Evolutionary conservation across 208 protist genomes (phyloP).

Genomic region (Acanthamoeba sp.): DNA sequence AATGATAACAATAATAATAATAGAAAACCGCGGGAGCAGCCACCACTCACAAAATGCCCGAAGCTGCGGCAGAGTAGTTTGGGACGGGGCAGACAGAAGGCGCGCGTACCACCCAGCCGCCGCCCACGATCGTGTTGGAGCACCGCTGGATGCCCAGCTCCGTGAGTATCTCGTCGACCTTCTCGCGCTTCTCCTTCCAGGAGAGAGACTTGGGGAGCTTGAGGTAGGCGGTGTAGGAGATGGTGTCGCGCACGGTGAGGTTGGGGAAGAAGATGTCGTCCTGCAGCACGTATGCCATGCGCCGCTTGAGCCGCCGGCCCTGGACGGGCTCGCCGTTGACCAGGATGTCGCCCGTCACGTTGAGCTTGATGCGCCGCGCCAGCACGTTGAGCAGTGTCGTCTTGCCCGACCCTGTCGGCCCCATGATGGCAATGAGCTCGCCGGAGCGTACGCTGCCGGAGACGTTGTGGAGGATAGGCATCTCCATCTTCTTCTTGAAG

Average conservation of each 20-base stretch:
- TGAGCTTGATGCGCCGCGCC: constrained; percentile 64
- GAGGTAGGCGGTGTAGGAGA: constrained; percentile 77
- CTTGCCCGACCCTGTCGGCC: constrained; percentile 52
- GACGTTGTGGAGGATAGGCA: not conserved
- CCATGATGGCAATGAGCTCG: constrained; percentile 57
- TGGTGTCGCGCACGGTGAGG: constrained; percentile 79
- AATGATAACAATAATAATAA: not conserved
- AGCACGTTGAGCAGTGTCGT: constrained; percentile 81
- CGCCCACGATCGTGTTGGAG: constrained; percentile 72
- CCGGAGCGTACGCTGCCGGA: constrained; percentile 19
- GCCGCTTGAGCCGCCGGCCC: constrained; percentile 56
- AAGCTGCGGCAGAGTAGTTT: too few species aligned
- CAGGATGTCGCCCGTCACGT: constrained; percentile 76
- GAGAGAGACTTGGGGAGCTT: constrained; percentile 40
- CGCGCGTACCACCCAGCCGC: constrained; percentile 52
- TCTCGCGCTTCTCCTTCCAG: constrained; percentile 17
- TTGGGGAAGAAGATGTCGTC: constrained; percentile 79
- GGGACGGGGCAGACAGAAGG: too few species aligned
- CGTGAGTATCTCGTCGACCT: constrained; percentile 55
- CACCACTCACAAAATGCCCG: too few species aligned
- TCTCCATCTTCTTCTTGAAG: constrained; percentile 55
- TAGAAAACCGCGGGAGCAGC: too few species aligned
- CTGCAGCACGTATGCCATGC: constrained; percentile 78
- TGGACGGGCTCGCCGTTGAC: constrained; percentile 57
- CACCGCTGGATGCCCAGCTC: constrained; percentile 62